Base-by-base conservation (phyloP, 306 rosid genomes). In the Clitoria ternatea region DNA sequence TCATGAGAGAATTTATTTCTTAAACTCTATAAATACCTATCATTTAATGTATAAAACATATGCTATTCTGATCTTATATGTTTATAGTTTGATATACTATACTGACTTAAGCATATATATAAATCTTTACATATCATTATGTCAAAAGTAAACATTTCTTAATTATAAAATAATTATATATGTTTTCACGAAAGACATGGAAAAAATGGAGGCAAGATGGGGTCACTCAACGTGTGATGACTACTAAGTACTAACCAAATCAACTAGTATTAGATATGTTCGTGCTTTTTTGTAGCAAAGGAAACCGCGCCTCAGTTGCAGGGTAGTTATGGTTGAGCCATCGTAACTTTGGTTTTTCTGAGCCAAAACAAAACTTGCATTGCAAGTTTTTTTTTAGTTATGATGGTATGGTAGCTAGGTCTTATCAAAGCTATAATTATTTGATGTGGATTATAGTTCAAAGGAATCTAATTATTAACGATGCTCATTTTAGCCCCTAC, bases 271-370 rank as follows among this genome's bases (percentile, higher is more conserved):
- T 30, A 40, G 44, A 69, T 63, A 47, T 4, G 4, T 4, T 65
- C 13, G n/a, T 27, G 18, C 8, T 49, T 76, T 19, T 39, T 59
- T 24, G 30, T 27, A 61, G 53, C 48, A 29, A 36, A 64, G 43
- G 32, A 40, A 77, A 10, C 48, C 5, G 62, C 66, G 59, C 65
- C 66, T 50, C 17, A 39, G 60, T 53, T 17, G 5, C 54, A 35
- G 48, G 42, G 75, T 83, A n/a, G 96, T 86, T 85, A 56, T 20
- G 77, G 37, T 40, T 45, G 81, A 85, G 74, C 76, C 55, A 76
- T 85, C 89, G 66, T 66, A 52, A 61, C 73, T 65, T 75, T 65
- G 74, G 76, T 72, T 35, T 74, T 62, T n/a, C 50, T 53, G 47
- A 17, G 42, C 67, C 76, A 49, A 77, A 66, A 29, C 76, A 49